Evolutionary conservation across 2,329 filamentous ascomycete genomes (phyloP).

Genomic region (Penicillium griseofulvum): DNA sequence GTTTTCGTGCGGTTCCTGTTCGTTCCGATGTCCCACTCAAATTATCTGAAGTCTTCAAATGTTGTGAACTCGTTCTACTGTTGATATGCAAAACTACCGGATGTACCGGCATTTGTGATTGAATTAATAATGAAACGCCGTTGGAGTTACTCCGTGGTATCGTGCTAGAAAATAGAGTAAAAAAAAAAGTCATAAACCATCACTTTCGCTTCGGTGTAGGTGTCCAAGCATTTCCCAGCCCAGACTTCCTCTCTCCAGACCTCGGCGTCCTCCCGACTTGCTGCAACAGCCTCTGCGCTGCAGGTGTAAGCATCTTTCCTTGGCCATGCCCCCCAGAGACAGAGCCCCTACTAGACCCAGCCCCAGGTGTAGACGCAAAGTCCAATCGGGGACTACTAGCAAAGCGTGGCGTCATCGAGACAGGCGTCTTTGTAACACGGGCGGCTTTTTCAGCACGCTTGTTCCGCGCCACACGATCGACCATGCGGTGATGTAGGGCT

Average conservation of each 20-base stretch:
- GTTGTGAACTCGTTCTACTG: background rate
- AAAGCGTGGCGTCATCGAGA: conserved; percentile 35
- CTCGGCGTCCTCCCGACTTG: conserved; percentile 32
- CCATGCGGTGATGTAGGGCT: conserved; percentile 78
- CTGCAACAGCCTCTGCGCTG: conserved; percentile 43
- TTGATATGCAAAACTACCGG: background rate
- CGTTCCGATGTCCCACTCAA: conserved; percentile 11
- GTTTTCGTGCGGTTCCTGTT: conserved; percentile 19
- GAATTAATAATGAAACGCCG: background rate
- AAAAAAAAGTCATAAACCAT: background rate
- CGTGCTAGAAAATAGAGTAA: conserved; percentile 11
- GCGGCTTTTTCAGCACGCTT: conserved; percentile 64
- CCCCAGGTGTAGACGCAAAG: conserved; percentile 26
- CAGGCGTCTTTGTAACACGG: conserved; percentile 55
- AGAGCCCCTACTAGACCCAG: conserved; percentile 7
- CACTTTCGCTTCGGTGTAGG: conserved; percentile 20
- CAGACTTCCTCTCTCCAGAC: conserved; percentile 13
- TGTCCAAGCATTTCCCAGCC: conserved; percentile 21
- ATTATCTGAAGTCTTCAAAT: too few relatives aligned
- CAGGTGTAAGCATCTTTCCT: conserved; percentile 43
- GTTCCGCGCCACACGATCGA: conserved; percentile 72
- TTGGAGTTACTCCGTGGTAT: conserved; percentile 12
- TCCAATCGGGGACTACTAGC: conserved; percentile 41
- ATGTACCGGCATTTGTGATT: background rate
- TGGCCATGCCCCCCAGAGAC: conserved; percentile 6